phyloP scores from a whole-genome alignment of 2,329 filamentous ascomycete genomes.

The Fusarium dlaminii region DNA sequence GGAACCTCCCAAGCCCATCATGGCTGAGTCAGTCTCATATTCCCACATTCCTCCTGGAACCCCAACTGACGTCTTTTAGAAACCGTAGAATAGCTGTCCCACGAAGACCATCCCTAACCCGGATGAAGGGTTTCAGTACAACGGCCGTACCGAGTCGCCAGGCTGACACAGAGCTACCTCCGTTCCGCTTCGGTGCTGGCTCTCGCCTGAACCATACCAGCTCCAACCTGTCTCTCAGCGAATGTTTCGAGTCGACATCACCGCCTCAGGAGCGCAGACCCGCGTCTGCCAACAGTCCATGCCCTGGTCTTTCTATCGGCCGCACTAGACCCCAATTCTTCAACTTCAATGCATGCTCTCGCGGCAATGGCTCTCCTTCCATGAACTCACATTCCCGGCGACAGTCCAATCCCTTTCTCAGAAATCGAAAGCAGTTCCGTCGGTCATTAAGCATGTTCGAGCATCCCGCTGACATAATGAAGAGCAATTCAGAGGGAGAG shows the following conservation, averaged over 20 bases:
- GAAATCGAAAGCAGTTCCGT: constrained; percentile 87
- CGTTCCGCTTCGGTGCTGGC: constrained; percentile 76
- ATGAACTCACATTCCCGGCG: constrained; percentile 76
- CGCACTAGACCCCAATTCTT: constrained; percentile 74
- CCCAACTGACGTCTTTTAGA: constrained; percentile 40
- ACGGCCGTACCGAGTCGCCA: constrained; percentile 70
- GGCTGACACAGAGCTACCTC: constrained; percentile 72
- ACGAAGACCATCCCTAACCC: constrained; percentile 77
- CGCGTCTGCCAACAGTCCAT: constrained; percentile 69
- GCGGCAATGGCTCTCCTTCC: constrained; percentile 77
- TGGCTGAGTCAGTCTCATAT: constrained; percentile 61
- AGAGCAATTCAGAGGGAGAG: constrained; percentile 72
- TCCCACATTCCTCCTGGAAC: constrained; percentile 23
- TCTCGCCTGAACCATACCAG: constrained; percentile 42
- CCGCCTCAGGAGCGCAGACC: constrained; percentile 76
- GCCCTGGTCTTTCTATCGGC: constrained; percentile 63
- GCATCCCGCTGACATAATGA: constrained; percentile 86
- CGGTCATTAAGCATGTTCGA: constrained; percentile 99
- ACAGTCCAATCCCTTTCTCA: constrained; percentile 73
- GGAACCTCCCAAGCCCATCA: constrained; percentile 59
- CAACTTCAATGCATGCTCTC: constrained; percentile 62
- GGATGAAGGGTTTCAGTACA: constrained; percentile 79
- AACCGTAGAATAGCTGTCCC: constrained; percentile 75
- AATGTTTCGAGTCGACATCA: constrained; percentile 80
- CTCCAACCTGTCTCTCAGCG: constrained; percentile 71